Evolutionary conservation across 345 rosid species (phyloP), one percentile per base, ranked within the genome.

Genomic region (Corchorus olitorius): DNA sequence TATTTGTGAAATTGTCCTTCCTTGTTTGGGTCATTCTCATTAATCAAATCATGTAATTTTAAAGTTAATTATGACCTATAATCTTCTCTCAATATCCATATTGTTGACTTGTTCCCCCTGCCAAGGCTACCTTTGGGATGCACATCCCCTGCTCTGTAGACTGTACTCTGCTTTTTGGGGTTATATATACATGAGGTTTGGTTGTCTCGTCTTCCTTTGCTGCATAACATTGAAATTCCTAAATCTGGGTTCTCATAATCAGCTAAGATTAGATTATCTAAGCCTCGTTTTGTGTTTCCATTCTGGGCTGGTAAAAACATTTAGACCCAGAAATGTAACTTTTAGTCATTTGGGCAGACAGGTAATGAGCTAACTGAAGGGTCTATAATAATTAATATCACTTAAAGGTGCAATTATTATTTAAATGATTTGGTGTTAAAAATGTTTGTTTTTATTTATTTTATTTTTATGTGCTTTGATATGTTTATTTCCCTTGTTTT

Each of bases 371-470:
- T 61, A 61, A 33, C 41, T 19, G 8, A 33, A 9, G 22, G 19
- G 58, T 49, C 73, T 69, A 15, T 69, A 27, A 19, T 15, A 27
- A 27, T 49, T 49, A 49, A 22, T 49, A 50, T 69, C 43, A 49
- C 27, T 15, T 15, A 2, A 2, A 50, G 15, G 22, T 33, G 39
- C 2, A 48, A 22, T 46, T 67, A 22, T 46, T 67, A 12, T 67
- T 49, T 56, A 74, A 58, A 71, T 55, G 60, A 78, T 67, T 48
- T 52, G 34, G 6, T 72, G 39, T 65, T 20, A 53, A 45, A 54
- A 16, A 61, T 48, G 20, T 67, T 22, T 48, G 17, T 27, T 39
- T 20, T 6, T 52, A 66, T 66, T 66, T 66, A 13, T 50, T 27
- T 27, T 39, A 13, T 20, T 9, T 48, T 6, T 12, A 3, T 54